Conservation (phyloP, 1,284 basidiomycete species). For the Butyriboletus regius region DNA sequence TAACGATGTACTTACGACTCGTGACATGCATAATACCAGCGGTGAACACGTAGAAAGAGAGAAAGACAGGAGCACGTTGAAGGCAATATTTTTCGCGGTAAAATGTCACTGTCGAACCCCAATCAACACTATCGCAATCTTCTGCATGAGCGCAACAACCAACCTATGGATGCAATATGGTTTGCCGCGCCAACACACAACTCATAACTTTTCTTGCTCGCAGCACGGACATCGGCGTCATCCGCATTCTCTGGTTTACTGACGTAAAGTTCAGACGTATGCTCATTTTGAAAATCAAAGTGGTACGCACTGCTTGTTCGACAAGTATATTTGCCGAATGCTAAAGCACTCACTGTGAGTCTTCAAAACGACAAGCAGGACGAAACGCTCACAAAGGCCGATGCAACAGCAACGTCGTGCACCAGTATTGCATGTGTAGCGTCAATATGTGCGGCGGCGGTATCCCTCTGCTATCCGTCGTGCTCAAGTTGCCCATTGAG, state of each 20-base stretch:
- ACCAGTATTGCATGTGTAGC: constrained; percentile 83
- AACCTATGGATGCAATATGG: constrained; percentile 69
- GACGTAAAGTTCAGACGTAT: constrained; percentile 3
- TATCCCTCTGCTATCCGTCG: constrained; percentile 30
- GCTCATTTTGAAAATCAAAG: constrained; percentile 14
- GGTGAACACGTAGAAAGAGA: constrained; percentile 76
- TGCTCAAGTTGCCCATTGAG: constrained; percentile 19
- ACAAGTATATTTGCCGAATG: constrained; percentile 23
- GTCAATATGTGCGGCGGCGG: constrained; percentile 62
- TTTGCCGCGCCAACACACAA: constrained; percentile 68
- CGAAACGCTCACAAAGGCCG: constrained; percentile 64
- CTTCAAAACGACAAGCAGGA: background rate
- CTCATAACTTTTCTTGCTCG: constrained; percentile 62
- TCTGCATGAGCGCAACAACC: constrained; percentile 12
- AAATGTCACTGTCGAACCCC: constrained; percentile 38
- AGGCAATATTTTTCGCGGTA: constrained; percentile 62
- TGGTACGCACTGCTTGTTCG: constrained; percentile 27
- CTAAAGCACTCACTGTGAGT: constrained; percentile 8
- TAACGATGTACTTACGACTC: constrained; percentile 37
- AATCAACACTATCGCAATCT: constrained; percentile 4
- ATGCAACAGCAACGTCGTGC: constrained; percentile 68
- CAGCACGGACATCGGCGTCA: constrained; percentile 47
- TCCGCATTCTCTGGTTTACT: constrained; percentile 35
- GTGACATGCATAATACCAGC: constrained; percentile 77
- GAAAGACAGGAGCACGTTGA: constrained; percentile 61